A percentile compares a stretch with the other conserved stretches of the same genome.
These are phyloP conservation scores for Paraphaeosphaeria minitans DNA, from an alignment of 2,329 filamentous ascomycete species.

Conservation along the genomic window DNA sequence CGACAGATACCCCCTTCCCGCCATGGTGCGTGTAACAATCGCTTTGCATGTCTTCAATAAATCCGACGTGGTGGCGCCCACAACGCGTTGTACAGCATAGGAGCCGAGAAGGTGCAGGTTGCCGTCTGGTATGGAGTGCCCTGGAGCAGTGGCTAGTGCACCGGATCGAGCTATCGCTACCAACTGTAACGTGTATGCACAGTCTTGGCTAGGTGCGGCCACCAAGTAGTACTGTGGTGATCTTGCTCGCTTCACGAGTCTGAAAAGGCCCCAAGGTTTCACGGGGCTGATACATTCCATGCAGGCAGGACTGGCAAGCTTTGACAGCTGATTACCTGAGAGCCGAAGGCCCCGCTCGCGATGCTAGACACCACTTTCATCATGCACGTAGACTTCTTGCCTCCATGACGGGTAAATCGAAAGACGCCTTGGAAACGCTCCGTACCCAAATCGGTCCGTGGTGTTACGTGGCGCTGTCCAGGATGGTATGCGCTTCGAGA, in stretches of 20 bases:
- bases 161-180: background rate
- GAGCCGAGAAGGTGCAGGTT: background rate
- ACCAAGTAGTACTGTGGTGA: background rate
- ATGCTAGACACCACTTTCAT: background rate
- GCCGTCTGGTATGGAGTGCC: background rate
- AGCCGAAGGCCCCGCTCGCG: background rate
- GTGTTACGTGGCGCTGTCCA: slow-evolving; percentile 6
- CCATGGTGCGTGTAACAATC: background rate
- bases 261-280: background rate
- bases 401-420: slow-evolving; percentile 8
- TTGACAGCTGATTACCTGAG: background rate
- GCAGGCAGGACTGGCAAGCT: background rate
- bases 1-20: background rate
- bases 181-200: background rate
- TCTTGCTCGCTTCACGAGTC: background rate
- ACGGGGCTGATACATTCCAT: background rate
- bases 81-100: background rate
- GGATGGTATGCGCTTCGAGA: background rate
- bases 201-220: background rate
- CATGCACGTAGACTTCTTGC: background rate
- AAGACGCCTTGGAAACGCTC: background rate
- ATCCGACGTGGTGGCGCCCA: background rate
- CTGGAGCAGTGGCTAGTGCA: background rate
- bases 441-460: background rate
- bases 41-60: slow-evolving; percentile 3